Base-by-base conservation (phyloP, 169 alveolate genomes). In the Eimeria sp. region DNA sequence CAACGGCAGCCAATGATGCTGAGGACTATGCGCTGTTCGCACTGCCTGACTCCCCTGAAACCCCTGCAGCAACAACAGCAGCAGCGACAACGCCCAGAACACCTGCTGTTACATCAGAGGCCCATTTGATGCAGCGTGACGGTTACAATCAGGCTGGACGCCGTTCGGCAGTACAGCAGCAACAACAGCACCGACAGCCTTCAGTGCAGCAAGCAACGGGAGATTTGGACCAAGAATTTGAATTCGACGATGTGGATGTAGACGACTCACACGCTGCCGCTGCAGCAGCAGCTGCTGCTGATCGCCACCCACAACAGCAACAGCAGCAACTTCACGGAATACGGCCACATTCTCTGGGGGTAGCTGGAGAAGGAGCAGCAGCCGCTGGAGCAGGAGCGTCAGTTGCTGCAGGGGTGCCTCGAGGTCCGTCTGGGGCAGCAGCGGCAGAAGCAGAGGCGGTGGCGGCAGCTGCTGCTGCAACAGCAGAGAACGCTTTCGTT, bases 211-310 rank as follows among this genome's bases (percentile, higher is more conserved):
- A 76, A 61, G 51, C 87, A 25, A 61, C 84, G 4, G 96, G 83
- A 63, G 92, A 80, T 76, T 67, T 92, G 58, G 96, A 92, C n/a
- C 92, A 76, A 16, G 96, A 92, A 75, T 92, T 92, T 61, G 96
- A 92, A 88, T 92, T 92, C 61, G 96, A 92, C 75, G 96, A 92
- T 65, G 96, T 80, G 27, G 96, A 92, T 45, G 51, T 92, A 76
- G 91, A 92, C 22, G 96, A 92, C 16, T 54, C 91, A 18, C 96
- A 92, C 63, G 88, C 90, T 54, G 89, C 82, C 22, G 82, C 90
- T 27, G 95, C 86, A 7, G 88, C 70, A 22, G 87, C 87, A 7
- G 88, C 70, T 40, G 87, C 87, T 18, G 95, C 86, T 20, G 94
- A 51, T n/a, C 61, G 67, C 67, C 70, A 87, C 49, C 83, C 84